Evolutionary conservation across 106 monocot species (phyloP), one percentile per base, ranked within the genome.

Genomic region (Platanthera zijinensis): DNA sequence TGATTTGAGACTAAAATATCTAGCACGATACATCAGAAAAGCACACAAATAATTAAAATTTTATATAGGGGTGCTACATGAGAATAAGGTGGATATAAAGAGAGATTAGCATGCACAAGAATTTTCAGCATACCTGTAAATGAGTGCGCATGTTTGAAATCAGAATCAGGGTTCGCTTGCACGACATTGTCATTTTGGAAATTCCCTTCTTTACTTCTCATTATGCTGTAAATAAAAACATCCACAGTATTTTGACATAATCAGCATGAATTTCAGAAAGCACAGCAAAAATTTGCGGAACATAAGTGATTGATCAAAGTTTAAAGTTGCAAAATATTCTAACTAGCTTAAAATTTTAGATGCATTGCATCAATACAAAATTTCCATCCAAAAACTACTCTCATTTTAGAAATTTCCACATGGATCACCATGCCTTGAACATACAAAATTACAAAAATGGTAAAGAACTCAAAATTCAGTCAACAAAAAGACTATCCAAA

Each of bases 101-200:
- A 21, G 10, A 74, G n/a, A 17, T 10, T 8, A 63, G 22, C 4
- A 66, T 66, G 25, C 1, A 66, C 8, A 8, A 21, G 10, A 66
- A 25, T 8, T 59, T 69, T 7, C n/a, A 19, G 28, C 28, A 75
- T 81, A 81, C 80, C 80, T 67, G 67, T 28, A 57, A 57, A 69
- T 21, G 68, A 17, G 50, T 75, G 50, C 13, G 21, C 62, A 62
- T 63, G 73, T 66, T 62, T 50, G 51, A 45, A 18, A 50, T 45
- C 61, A 25, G 54, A 39, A 80, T 48, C 51, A 22, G 11, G 15
- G 49, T 71, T 83, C 53, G 67, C 48, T 48, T 83, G 73, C 25
- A 13, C 21, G 67, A 67, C 78, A 67, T 39, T 57, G 51, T 71
- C 22, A 28, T 56, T 47, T 72, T 47, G 32, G 15, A 47, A 57